Base-by-base conservation (phyloP, 2,329 filamentous ascomycete species). In the Conoideocrella luteorostrata region DNA sequence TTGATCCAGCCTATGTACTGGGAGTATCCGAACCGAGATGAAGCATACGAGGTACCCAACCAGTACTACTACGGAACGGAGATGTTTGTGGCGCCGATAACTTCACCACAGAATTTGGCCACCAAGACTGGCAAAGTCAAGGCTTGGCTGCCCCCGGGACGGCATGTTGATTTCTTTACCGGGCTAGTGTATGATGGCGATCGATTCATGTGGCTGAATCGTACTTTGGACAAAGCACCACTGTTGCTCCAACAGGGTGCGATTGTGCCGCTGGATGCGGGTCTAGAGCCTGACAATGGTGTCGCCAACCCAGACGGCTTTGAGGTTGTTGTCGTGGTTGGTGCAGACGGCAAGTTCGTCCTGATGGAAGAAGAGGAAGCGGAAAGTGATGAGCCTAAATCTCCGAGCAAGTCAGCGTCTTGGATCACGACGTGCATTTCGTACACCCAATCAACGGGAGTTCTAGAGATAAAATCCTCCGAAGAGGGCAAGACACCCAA, bases 1-100 rank as follows among this genome's bases (percentile, higher is more conserved):
- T 57, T 83, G 2, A 59, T 82, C 1, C 73, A 77, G 55, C 80
- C 80, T 1, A 67, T 84, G 64, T 84, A 84, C 62, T 84, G 79
- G 79, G 66, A 69, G 34, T 72, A 75, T 47, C 73, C 75, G 0
- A 63, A 69, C 2, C 53, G 57, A 0, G 68, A 75, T 1, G 70
- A 74, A 45, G 77, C 79, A 0, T 83, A 83, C 57, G 52, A 57
- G 1, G 66, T 75, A 1, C 72, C 70, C 0, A 82, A 80, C 49
- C 68, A 82, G 54, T 83, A 74, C 56, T 70, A 69, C 50, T 82
- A 82, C 50, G 80, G 79, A 2, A 67, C 70, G 0, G 64, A 74
- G 21, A 57, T 83, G 12, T 59, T 83, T 4, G 74, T 81, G 0
- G 68, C 68, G 0, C 79, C 80, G 0, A 72, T 83, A 35, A 75